phyloP scores from a whole-genome alignment of 352 stramenopile species.

The Globisporangium abappressorium region DNA sequence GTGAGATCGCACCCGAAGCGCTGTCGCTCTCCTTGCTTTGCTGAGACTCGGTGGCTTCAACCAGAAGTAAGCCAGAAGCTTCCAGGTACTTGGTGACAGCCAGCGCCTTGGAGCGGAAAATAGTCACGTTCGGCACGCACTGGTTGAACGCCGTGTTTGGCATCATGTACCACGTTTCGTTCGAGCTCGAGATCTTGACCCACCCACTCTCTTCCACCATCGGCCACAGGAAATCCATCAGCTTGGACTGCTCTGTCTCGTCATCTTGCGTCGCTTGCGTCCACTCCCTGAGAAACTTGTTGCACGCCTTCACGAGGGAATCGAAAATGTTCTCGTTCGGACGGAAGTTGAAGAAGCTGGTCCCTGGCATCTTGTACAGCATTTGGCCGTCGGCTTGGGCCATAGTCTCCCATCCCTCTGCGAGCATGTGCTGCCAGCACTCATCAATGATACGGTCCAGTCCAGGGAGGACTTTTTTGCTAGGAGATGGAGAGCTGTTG shows the following conservation, averaged over 20 bases:
- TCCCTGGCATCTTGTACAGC: constrained; percentile 69
- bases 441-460: constrained; percentile 30
- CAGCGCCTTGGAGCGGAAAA: constrained; percentile 64
- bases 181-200: constrained; percentile 43
- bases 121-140: constrained; percentile 70
- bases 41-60: not conserved
- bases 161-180: constrained; percentile 65
- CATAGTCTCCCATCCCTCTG: constrained; percentile 58
- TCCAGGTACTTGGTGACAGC: constrained; percentile 66
- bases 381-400: constrained; percentile 43
- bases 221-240: constrained; percentile 59
- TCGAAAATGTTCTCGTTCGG: constrained; percentile 82
- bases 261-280: constrained; percentile 18
- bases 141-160: constrained; percentile 61
- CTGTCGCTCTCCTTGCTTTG: not conserved
- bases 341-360: constrained; percentile 63
- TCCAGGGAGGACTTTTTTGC: constrained; percentile 19
- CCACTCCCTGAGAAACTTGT: constrained; percentile 47
- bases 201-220: constrained; percentile 53
- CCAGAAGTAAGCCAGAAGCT: constrained; percentile 14
- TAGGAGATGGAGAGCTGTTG: constrained; percentile 16
- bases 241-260: constrained; percentile 22
- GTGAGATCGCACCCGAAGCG: not conserved
- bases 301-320: constrained; percentile 54
- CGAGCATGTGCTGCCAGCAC: constrained; percentile 63